These are phyloP conservation scores for Fusarium palustre DNA, from an alignment of 2,329 filamentous ascomycete species.

Conservation along the genomic window DNA sequence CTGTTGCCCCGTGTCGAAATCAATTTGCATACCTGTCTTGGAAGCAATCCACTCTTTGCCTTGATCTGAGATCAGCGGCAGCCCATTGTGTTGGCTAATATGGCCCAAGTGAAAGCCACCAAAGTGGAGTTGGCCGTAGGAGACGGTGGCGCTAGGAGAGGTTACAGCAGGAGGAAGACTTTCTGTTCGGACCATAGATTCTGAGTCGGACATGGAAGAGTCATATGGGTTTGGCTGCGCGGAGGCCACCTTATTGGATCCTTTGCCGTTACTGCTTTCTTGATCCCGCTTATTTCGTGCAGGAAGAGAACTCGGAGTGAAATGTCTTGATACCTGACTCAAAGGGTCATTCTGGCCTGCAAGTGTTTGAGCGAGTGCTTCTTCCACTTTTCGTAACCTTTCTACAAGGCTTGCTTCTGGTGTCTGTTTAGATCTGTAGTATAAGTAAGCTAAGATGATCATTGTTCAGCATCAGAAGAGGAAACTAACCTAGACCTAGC, in stretches of 20 bases:
- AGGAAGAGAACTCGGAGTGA: slow-evolving; percentile 10
- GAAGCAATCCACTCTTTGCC: slow-evolving; percentile 38
- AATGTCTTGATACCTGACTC: not conserved
- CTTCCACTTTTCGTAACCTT: slow-evolving; percentile 41
- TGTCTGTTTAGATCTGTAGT: slow-evolving; percentile 22
- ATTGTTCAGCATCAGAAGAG: no score
- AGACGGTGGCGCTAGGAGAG: slow-evolving; percentile 24
- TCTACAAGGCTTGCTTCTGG: slow-evolving; percentile 37
- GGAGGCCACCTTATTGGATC: not conserved
- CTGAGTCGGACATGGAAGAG: slow-evolving; percentile 9
- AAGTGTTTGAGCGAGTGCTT: slow-evolving; percentile 36
- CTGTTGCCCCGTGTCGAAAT: not conserved
- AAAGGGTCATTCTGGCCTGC: not conserved
- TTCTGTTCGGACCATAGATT: not conserved
- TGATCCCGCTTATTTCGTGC: not conserved
- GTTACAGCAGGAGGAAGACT: slow-evolving; percentile 6
- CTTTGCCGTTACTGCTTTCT: not conserved
- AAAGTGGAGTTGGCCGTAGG: slow-evolving; percentile 44
- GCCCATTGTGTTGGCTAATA: slow-evolving; percentile 43
- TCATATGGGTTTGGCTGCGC: not conserved
- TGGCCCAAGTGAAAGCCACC: slow-evolving; percentile 41
- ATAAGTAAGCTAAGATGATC: not conserved
- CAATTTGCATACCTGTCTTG: slow-evolving; percentile 35
- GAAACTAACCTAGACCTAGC: slow-evolving; percentile 31
- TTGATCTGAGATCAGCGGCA: slow-evolving; percentile 39